Evolutionary conservation across 495 filamentous ascomycete species (phyloP).

Genomic region (Aspergillus mulundensis): DNA sequence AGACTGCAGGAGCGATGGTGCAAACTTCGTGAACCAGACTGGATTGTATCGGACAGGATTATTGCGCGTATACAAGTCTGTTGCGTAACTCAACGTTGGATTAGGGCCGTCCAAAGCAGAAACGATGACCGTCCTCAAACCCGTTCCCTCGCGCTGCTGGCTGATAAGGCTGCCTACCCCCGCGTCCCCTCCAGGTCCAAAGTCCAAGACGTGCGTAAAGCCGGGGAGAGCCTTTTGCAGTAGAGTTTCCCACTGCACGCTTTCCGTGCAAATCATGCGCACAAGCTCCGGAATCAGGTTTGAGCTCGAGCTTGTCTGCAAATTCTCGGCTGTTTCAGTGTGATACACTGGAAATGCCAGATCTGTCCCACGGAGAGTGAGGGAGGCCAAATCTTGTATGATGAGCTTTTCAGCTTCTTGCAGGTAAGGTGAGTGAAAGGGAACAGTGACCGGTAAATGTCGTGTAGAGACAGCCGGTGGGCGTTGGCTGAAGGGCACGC

Average conservation of each 20-base stretch:
- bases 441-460: constrained; percentile 93
- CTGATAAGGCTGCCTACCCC: constrained; percentile 92
- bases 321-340: background rate
- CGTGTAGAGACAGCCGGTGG: constrained; percentile 94
- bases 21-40: no score
- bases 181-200: constrained; percentile 92
- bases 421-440: constrained; percentile 92
- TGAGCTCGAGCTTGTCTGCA: background rate
- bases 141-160: constrained; percentile 95
- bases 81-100: no score
- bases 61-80: no score
- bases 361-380: background rate
- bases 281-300: background rate
- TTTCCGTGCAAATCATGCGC: background rate
- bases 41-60: no score
- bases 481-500: constrained; percentile 87
- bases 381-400: background rate
- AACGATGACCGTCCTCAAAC: constrained; percentile 63
- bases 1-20: no score
- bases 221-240: constrained; percentile 22
- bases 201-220: constrained; percentile 89
- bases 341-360: background rate
- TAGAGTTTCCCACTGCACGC: background rate
- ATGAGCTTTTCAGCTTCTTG: constrained; percentile 43
- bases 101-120: no score